These are phyloP conservation scores for Euphrasia arctica DNA, from an alignment of 305 asterid genomes.

Conservation along the genomic window DNA sequence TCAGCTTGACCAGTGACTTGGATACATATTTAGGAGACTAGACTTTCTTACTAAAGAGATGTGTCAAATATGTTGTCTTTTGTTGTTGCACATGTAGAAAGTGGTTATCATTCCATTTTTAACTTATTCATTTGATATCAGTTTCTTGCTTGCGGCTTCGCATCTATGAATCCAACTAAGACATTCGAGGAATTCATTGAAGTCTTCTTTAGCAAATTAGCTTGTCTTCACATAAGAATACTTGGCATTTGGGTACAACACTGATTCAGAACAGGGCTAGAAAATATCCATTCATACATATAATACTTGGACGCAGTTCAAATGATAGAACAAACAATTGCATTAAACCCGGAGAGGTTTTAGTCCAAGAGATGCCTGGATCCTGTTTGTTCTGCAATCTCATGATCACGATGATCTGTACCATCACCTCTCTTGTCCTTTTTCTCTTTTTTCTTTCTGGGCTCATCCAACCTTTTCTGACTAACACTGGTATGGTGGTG, in stretches of 20 bases:
- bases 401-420: conserved; percentile 97
- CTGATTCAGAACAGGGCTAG: background rate
- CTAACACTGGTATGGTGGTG: conserved; percentile 57
- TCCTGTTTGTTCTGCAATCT: conserved; percentile 88
- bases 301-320: background rate
- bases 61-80: background rate
- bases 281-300: background rate
- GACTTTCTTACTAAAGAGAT: background rate
- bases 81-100: background rate
- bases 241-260: too few relatives aligned
- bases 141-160: background rate
- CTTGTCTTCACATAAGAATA: too few relatives aligned
- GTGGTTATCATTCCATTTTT: background rate
- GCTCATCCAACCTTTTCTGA: conserved; percentile 58
- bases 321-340: background rate
- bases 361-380: conserved; percentile 83
- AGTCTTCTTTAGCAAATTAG: too few relatives aligned
- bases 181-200: background rate
- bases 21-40: background rate
- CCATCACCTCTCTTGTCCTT: conserved; percentile 82
- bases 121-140: background rate
- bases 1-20: background rate
- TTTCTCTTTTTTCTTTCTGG: conserved; percentile 76
- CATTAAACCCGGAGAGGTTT: conserved; percentile 63
- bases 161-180: background rate